phyloP scores from a whole-genome alignment of 306 rosid genomes.

The Albizia julibrissin region DNA sequence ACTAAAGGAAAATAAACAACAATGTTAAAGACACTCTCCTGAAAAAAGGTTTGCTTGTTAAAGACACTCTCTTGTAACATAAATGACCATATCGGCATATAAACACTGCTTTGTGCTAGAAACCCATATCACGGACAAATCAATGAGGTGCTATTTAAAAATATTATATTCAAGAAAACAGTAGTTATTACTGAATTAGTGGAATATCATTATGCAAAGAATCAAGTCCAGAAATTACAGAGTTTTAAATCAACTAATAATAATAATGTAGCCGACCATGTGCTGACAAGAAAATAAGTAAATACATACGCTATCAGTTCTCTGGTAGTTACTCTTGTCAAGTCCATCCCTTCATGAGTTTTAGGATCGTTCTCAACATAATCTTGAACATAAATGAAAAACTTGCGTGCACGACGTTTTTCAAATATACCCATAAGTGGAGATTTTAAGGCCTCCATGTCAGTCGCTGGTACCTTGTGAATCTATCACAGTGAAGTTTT shows the following conservation, averaged over 20 bases:
- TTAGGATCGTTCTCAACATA: constrained; percentile 79
- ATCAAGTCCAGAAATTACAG: not conserved
- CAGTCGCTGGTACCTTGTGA: constrained; percentile 91
- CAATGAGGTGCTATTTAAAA: not conserved
- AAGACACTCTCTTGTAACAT: not conserved
- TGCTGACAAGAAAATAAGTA: constrained; percentile 14
- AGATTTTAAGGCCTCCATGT: constrained; percentile 91
- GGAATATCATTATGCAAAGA: constrained; percentile 2
- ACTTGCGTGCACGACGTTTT: constrained; percentile 94
- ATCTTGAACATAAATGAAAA: constrained; percentile 86
- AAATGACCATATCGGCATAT: not conserved
- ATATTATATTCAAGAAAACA: not conserved
- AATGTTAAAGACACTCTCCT: not conserved
- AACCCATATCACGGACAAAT: not conserved
- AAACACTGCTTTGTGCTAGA: not conserved
- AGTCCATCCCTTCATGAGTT: constrained; percentile 88
- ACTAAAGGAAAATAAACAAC: not conserved
- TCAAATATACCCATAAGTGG: constrained; percentile 97
- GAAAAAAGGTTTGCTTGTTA: not conserved
- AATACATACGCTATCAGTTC: constrained; percentile 78
- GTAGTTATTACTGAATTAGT: constrained; percentile 16
- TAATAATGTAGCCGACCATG: not conserved
- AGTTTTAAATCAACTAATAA: not conserved
- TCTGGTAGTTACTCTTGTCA: constrained; percentile 79
- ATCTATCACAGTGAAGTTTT: constrained; percentile 50